Percentiles rank a stretch among this genome's conserved stretches.
Conservation (phyloP, 345 rosid species). For the Aquilaria sinensis region DNA sequence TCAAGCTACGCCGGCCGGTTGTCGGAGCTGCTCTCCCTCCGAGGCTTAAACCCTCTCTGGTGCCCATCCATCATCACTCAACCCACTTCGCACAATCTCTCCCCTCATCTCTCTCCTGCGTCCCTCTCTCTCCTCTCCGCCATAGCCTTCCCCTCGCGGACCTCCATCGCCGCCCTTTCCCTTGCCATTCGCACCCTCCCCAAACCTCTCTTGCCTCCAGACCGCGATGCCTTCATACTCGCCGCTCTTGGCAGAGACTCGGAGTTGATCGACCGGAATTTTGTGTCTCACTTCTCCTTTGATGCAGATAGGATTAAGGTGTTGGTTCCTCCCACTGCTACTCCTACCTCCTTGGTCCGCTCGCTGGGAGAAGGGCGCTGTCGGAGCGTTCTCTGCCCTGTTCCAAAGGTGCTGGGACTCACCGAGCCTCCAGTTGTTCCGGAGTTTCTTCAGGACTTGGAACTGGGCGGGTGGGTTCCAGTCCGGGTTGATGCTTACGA, state of each 20-base stretch:
- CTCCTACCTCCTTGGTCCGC: constrained; percentile 32
- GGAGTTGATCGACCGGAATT: constrained; percentile 25
- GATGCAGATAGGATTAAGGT: constrained; percentile 15
- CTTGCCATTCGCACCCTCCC: constrained; percentile 18
- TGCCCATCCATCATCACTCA: constrained; percentile 47
- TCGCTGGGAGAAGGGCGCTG: constrained; percentile 37
- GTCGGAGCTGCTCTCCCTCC: constrained; percentile 30
- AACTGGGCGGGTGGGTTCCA: constrained; percentile 35
- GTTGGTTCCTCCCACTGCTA: constrained; percentile 33
- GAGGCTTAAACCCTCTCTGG: constrained; percentile 41
- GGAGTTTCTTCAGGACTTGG: constrained; percentile 32
- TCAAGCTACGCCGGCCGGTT: constrained; percentile 42
- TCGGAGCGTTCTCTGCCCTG: constrained; percentile 42
- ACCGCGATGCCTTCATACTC: constrained; percentile 19
- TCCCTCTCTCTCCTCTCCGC: constrained; percentile 38
- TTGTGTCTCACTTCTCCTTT: constrained; percentile 28
- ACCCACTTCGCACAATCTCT: constrained; percentile 29
- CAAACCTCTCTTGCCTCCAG: constrained; percentile 26
- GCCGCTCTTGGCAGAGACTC: constrained; percentile 52
- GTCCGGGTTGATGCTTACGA: constrained; percentile 46
- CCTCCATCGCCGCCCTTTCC: constrained; percentile 37
- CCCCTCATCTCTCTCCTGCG: constrained; percentile 28
- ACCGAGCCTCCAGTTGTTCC: constrained; percentile 61
- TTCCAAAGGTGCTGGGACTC: constrained; percentile 40
- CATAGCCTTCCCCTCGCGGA: constrained; percentile 48